These are phyloP conservation scores for Oryza glaberrima DNA, from an alignment of 176 grass and related monocot genomes.

Conservation along the genomic window DNA sequence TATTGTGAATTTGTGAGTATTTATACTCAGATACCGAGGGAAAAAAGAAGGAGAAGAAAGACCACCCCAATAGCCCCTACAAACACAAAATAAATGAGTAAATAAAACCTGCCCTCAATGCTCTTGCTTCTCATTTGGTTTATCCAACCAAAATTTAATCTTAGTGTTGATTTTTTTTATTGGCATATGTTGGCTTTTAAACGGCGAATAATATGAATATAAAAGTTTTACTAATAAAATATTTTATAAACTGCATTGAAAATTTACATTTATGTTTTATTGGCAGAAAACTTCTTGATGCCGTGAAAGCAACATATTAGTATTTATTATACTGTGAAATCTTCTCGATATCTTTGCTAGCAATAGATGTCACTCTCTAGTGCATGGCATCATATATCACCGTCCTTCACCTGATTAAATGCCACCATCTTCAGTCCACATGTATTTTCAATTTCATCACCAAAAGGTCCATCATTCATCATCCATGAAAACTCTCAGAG, in stretches of 20 bases:
- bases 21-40: slow-evolving; percentile 20
- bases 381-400: background rate
- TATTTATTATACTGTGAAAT: background rate
- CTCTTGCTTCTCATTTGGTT: too few relatives aligned
- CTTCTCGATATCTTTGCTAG: background rate
- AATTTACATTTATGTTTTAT: too few relatives aligned
- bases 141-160: too few relatives aligned
- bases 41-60: background rate
- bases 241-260: too few relatives aligned
- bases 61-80: background rate
- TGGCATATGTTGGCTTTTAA: too few relatives aligned
- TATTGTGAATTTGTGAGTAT: background rate
- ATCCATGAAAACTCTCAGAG: background rate
- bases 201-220: too few relatives aligned
- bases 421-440: background rate
- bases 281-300: background rate
- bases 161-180: too few relatives aligned
- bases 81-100: background rate
- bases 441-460: background rate
- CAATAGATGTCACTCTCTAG: background rate
- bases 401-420: background rate
- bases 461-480: background rate
- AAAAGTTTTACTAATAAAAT: too few relatives aligned
- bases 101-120: too few relatives aligned
- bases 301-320: background rate